phyloP scores from a whole-genome alignment of 768 basidiomycete genomes.

The Calocera cornea region DNA sequence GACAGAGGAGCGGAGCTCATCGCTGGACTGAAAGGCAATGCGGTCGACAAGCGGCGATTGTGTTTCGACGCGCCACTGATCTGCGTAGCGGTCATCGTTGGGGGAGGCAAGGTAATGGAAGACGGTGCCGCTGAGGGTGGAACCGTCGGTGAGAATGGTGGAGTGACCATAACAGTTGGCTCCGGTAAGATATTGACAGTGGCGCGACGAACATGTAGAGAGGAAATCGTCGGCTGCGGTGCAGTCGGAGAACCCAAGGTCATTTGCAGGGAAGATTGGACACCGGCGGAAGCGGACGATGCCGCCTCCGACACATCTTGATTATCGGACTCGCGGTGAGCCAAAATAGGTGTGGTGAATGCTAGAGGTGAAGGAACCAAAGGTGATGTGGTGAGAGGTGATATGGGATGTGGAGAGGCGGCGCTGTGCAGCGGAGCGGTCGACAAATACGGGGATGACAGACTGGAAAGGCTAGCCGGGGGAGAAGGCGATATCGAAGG shows the following conservation, averaged over 20 bases:
- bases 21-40: constrained; percentile 18
- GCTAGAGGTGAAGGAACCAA: not conserved
- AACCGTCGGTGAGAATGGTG: constrained; percentile 50
- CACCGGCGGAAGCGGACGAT: not conserved
- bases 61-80: not conserved
- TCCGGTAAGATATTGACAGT: constrained; percentile 43
- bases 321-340: not conserved
- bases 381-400: constrained; percentile 24
- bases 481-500: constrained; percentile 8
- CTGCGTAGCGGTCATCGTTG: constrained; percentile 13
- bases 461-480: constrained; percentile 2
- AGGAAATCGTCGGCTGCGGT: constrained; percentile 23
- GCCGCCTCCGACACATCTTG: not conserved
- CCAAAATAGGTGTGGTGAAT: constrained; percentile 2
- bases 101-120: constrained; percentile 14
- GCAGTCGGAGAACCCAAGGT: constrained; percentile 5
- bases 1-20: constrained; percentile 44
- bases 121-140: constrained; percentile 29
- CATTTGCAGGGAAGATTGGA: constrained; percentile 2
- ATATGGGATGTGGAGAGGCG: constrained; percentile 30
- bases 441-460: constrained; percentile 16
- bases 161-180: constrained; percentile 55
- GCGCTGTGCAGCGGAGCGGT: constrained; percentile 38
- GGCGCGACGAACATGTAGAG: constrained; percentile 53
- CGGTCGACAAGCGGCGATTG: constrained; percentile 16